Base-by-base conservation (phyloP, 2,329 filamentous ascomycete genomes). In the Colletotrichum nymphaeae region DNA sequence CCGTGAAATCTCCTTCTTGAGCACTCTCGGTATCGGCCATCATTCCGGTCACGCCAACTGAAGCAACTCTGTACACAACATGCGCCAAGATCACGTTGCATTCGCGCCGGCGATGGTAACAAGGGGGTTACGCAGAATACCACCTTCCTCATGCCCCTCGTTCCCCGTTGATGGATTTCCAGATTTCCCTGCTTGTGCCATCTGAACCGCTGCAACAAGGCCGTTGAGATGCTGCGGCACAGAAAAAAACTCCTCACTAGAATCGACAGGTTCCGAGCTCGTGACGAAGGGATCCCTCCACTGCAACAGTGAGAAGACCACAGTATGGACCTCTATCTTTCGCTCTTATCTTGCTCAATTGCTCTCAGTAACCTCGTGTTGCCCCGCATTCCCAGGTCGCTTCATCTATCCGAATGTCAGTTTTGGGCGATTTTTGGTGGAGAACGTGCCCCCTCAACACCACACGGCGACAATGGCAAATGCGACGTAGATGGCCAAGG, bases 341-440 rank as follows among this genome's bases (percentile, higher is more conserved):
- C 19, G 16, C n/a, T 35, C 26, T 49, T 65, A 73, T 73, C 66
- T 73, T 73, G 70, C 70, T 70, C 66, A 73, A 73, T 70, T 24
- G 46, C 59, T 46, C 70, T 73, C 70, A 49, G 8, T 28, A 7
- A 16, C 11, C 55, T 16, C 53, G 55, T 55, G 37, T 58, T 64
- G 70, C 66, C 67, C 67, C 70, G 66, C 37, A 42, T 55, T 58
- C 32, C 35, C 19, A 28, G 6, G 55, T 32, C 42, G 30, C 28
- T 53, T 30, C 35, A 4, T 30, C 22, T 55, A 53, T 64, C 46
- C 22, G 28, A 37, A 35, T 28, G 30, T 56, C 60, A 22, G 19
- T 5, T 53, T 46, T 63, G 12, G 58, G 32, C 46, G 37, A 49
- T 32, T 22, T n/a, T 8, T 12, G 26, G 59, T 49, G 66, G 59